Percentiles rank a stretch among this genome's conserved stretches.
Evolutionary conservation across 108 stramenopile species (phyloP).

Genomic region (Hondaea fermentalgiana): DNA sequence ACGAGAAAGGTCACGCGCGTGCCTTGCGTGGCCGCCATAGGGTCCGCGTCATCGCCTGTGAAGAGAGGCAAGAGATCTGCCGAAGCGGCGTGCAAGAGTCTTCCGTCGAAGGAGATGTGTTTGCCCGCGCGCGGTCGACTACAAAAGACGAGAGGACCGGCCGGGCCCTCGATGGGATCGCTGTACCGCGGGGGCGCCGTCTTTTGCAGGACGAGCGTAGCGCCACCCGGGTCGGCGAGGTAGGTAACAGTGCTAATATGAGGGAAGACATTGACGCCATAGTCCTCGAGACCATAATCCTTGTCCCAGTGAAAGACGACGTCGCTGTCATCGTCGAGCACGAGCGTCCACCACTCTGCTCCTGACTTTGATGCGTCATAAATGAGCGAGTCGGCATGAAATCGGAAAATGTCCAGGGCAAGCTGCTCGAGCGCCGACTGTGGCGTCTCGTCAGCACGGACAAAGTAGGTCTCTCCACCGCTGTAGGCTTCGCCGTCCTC

Average conservation of each 20-base stretch:
- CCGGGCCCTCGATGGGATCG: not conserved
- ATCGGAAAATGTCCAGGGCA: constrained; percentile 14
- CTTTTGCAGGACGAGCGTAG: constrained; percentile 18
- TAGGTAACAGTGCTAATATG: constrained; percentile 27
- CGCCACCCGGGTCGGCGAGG: constrained; percentile 1
- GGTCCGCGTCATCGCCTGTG: not conserved
- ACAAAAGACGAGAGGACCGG: not conserved
- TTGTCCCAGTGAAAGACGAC: constrained; percentile 29
- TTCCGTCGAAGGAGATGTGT: constrained; percentile 79
- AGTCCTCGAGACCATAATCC: constrained; percentile 26
- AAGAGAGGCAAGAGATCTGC: constrained; percentile 29
- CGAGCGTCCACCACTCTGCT: constrained; percentile 36
- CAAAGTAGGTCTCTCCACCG: constrained; percentile 21
- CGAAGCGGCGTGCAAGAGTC: constrained; percentile 74
- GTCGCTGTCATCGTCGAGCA: constrained; percentile 26
- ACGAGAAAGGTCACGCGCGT: constrained; percentile 71
- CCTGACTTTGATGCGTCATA: constrained; percentile 10
- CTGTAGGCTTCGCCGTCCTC: constrained; percentile 21
- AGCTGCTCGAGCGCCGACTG: not conserved
- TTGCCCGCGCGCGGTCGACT: constrained; percentile 51
- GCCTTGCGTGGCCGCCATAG: not conserved
- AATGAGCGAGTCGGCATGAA: not conserved
- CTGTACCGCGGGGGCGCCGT: not conserved
- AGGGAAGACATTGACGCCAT: constrained; percentile 25
- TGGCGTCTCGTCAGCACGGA: constrained; percentile 5